These are phyloP conservation scores for Amaranthus tricolor DNA, from an alignment of 179 eudicot genomes.

Conservation along the genomic window DNA sequence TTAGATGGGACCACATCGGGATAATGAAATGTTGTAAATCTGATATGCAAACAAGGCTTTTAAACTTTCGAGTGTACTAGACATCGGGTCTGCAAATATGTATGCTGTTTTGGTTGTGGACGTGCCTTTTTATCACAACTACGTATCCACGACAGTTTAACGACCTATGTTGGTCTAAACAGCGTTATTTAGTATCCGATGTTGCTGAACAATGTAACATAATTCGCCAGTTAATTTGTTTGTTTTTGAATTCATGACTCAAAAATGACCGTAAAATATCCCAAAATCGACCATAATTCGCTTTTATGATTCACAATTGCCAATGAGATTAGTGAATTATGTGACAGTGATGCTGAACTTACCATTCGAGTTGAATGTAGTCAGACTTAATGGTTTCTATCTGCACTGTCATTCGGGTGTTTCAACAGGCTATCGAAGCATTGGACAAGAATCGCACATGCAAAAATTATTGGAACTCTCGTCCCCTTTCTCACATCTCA, in stretches of 20 bases:
- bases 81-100: neutral
- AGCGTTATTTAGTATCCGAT: too few relatives aligned
- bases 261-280: too few relatives aligned
- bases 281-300: too few relatives aligned
- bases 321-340: neutral
- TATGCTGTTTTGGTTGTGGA: neutral
- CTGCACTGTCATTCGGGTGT: conserved; percentile 6
- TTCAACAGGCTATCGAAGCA: conserved; percentile 63
- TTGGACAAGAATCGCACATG: conserved; percentile 63
- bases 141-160: neutral
- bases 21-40: too few relatives aligned
- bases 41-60: too few relatives aligned
- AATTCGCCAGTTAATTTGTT: too few relatives aligned
- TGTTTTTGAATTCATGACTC: too few relatives aligned
- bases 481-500: conserved; percentile 62
- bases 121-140: neutral
- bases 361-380: neutral
- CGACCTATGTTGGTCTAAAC: too few relatives aligned
- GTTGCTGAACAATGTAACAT: too few relatives aligned
- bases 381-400: neutral
- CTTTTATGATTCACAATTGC: too few relatives aligned
- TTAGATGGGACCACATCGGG: too few relatives aligned
- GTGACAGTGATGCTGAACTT: neutral
- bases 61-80: too few relatives aligned
- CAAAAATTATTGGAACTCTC: conserved; percentile 76